Conservation (phyloP, 257 asterid genomes). For the Gardenia jasminoides region DNA sequence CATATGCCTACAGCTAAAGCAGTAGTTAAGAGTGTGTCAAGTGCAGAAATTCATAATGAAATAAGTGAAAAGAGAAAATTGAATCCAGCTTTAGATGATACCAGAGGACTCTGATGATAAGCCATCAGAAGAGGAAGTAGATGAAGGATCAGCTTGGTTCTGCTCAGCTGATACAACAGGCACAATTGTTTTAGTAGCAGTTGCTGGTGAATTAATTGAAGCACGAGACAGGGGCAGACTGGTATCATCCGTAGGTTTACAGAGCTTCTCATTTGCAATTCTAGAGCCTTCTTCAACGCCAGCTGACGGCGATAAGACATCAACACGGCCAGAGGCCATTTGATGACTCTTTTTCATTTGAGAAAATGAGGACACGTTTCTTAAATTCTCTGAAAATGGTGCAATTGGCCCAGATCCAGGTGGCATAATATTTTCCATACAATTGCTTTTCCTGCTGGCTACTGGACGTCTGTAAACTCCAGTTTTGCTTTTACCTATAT, state of each 20-base stretch:
- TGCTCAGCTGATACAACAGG: constrained; percentile 28
- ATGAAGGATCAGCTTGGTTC: constrained; percentile 29
- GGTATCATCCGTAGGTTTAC: constrained; percentile 5
- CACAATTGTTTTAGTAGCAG: constrained; percentile 10
- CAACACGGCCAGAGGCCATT: constrained; percentile 19
- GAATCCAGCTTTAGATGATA: constrained; percentile 7
- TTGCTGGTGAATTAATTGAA: constrained; percentile 18
- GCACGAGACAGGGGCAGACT: constrained; percentile 14
- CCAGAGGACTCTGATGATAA: constrained; percentile 32
- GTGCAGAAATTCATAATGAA: background rate
- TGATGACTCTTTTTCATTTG: constrained; percentile 27
- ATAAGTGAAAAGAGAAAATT: background rate
- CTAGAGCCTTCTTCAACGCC: constrained; percentile 2
- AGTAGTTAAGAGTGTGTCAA: background rate
- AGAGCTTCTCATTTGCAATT: constrained; percentile 8
- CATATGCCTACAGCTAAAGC: constrained; percentile 12
- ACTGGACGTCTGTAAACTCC: constrained; percentile 46
- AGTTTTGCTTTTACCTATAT: constrained; percentile 31
- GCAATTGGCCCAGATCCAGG: constrained; percentile 15
- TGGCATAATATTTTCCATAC: constrained; percentile 25
- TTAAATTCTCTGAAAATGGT: constrained; percentile 29
- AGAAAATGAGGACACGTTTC: constrained; percentile 13
- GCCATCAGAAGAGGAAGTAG: constrained; percentile 22
- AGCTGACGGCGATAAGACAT: constrained; percentile 17
- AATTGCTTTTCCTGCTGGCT: constrained; percentile 49